Evolutionary conservation across 1,284 basidiomycete genomes (phyloP).

Genomic region (Stygiomarasmius scandens): DNA sequence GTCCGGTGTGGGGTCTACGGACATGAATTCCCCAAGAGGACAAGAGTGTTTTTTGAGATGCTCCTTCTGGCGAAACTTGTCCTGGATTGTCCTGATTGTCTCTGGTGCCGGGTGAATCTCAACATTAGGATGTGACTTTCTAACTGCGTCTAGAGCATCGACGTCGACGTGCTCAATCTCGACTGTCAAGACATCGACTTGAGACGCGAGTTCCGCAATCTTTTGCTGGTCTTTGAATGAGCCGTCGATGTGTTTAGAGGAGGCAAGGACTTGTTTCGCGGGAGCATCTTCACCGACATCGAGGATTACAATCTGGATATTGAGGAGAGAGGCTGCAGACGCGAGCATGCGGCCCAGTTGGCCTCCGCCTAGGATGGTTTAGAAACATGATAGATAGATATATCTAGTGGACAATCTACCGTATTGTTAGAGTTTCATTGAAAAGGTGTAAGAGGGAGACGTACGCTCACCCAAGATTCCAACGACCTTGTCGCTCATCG

Average conservation of each 20-base stretch:
- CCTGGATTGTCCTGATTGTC: conserved; percentile 91
- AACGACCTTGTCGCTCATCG: conserved; percentile 57
- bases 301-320: conserved; percentile 87
- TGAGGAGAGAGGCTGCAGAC: conserved; percentile 87
- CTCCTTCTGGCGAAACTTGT: conserved; percentile 91
- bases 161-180: conserved; percentile 98
- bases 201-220: conserved; percentile 79
- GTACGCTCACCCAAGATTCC: conserved; percentile 69
- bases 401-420: background rate
- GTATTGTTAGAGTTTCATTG: background rate
- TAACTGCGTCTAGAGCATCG: conserved; percentile 71
- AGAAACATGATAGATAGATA: conserved; percentile 6
- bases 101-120: conserved; percentile 84
- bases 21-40: conserved; percentile 77
- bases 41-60: conserved; percentile 66
- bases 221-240: conserved; percentile 84
- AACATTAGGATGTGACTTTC: conserved; percentile 45
- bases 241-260: conserved; percentile 76
- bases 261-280: conserved; percentile 83
- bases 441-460: conserved; percentile 24
- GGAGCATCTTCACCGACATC: conserved; percentile 82
- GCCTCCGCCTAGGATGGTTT: conserved; percentile 74
- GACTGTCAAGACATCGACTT: conserved; percentile 90
- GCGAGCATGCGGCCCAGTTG: conserved; percentile 98
- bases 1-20: conserved; percentile 51